phyloP scores from a whole-genome alignment of 1,284 basidiomycete species.

The Moesziomyces antarcticus region DNA sequence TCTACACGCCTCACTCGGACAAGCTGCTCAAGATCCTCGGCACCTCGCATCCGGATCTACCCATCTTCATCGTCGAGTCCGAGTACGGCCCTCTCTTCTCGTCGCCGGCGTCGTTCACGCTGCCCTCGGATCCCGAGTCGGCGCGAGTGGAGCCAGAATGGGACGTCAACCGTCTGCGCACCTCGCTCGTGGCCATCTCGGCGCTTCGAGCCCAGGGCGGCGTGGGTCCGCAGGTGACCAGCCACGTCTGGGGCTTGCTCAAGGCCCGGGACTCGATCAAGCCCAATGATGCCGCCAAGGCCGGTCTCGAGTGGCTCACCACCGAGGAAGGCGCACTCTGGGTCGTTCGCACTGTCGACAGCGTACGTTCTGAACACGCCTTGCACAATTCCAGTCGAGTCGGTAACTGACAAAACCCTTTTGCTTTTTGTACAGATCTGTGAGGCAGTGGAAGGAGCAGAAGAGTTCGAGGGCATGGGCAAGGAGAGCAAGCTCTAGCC shows the following conservation, averaged over 20 bases:
- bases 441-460: slow-evolving; percentile 54
- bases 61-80: slow-evolving; percentile 87
- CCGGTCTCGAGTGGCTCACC: slow-evolving; percentile 80
- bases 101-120: slow-evolving; percentile 73
- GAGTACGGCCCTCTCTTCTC: slow-evolving; percentile 87
- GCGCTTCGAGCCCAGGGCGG: slow-evolving; percentile 85
- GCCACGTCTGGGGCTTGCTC: slow-evolving; percentile 91
- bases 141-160: slow-evolving; percentile 64
- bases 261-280: slow-evolving; percentile 73
- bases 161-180: slow-evolving; percentile 84
- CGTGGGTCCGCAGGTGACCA: slow-evolving; percentile 89
- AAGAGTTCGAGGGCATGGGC: slow-evolving; percentile 44
- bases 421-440: slow-evolving; percentile 32
- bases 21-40: slow-evolving; percentile 90
- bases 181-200: slow-evolving; percentile 89
- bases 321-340: slow-evolving; percentile 91
- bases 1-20: slow-evolving; percentile 88
- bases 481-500: slow-evolving; percentile 40
- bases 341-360: slow-evolving; percentile 87
- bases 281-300: slow-evolving; percentile 70
- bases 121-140: slow-evolving; percentile 27
- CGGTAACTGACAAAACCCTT: neutral
- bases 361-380: slow-evolving; percentile 30
- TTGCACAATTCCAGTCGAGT: neutral
- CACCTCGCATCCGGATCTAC: slow-evolving; percentile 76